Conservation (phyloP, 805 yeast species). For the Barnettozyma pratensis region DNA sequence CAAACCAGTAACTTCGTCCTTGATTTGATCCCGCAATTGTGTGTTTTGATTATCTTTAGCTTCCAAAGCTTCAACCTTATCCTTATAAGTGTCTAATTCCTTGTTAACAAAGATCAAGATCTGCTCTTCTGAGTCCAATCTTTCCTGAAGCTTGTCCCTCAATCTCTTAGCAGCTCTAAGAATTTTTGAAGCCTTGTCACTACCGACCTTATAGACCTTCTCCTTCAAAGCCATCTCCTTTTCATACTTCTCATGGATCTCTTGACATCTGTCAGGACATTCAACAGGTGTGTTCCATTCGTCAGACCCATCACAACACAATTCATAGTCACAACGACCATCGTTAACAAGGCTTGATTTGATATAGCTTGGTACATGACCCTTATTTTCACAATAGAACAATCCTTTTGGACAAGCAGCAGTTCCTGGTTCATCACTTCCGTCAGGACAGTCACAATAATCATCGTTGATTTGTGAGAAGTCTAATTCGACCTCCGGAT, state of each 20-base stretch:
- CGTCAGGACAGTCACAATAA: constrained; percentile 96
- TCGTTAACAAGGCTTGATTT: constrained; percentile 72
- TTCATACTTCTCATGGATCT: constrained; percentile 22
- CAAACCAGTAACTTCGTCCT: constrained; percentile 3
- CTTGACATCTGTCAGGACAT: constrained; percentile 25
- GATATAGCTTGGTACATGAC: constrained; percentile 57
- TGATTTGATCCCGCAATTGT: constrained; percentile 7
- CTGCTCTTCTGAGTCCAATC: constrained; percentile 14
- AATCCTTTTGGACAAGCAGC: constrained; percentile 56
- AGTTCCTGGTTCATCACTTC: constrained; percentile 96
- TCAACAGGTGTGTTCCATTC: constrained; percentile 39
- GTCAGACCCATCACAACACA: constrained; percentile 94
- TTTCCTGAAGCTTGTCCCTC: constrained; percentile 25
- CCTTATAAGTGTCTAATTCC: constrained; percentile 7
- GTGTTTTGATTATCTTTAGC: neutral
- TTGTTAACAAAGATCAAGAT: constrained; percentile 5
- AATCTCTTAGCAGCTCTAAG: constrained; percentile 19
- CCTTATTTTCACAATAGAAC: constrained; percentile 77
- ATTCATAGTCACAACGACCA: constrained; percentile 84
- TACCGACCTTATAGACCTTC: constrained; percentile 15
- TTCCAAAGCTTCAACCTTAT: neutral
- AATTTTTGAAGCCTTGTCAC: constrained; percentile 15
- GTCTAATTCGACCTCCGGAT: constrained; percentile 60
- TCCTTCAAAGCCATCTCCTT: constrained; percentile 4
- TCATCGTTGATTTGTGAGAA: constrained; percentile 74